Conservation (phyloP, 1,284 basidiomycete genomes). For the Neotropicomus parvogracilis region DNA sequence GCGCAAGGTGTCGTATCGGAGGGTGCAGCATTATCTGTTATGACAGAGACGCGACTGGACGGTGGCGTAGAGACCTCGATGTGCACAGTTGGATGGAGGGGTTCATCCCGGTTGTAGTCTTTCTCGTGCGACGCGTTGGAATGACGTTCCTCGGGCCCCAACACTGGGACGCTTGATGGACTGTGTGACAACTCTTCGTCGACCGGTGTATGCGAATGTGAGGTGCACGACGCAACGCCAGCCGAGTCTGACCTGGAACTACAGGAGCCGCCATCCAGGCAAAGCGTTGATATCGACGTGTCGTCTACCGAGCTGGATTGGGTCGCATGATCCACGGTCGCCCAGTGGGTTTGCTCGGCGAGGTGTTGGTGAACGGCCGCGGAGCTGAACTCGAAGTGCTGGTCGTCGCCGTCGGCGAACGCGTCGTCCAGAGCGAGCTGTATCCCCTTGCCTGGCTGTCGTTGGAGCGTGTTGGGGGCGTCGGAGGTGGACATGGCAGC, state of each 20-base stretch:
- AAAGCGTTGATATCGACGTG: conserved; percentile 56
- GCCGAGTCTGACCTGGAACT: conserved; percentile 25
- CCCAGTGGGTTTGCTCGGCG: conserved; percentile 41
- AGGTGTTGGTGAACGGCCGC: conserved; percentile 58
- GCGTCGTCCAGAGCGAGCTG: conserved; percentile 62
- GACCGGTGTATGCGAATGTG: conserved; percentile 27
- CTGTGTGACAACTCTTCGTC: conserved; percentile 36
- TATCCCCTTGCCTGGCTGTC: conserved; percentile 30
- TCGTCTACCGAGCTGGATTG: conserved; percentile 38
- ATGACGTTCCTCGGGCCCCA: conserved; percentile 15
- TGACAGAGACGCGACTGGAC: conserved; percentile 24
- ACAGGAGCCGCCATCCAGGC: conserved; percentile 40
- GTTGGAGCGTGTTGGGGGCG: conserved; percentile 14
- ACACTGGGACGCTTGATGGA: conserved; percentile 46
- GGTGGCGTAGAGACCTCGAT: conserved; percentile 44
- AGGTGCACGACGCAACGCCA: conserved; percentile 20
- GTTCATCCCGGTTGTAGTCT: conserved; percentile 9
- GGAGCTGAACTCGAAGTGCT: conserved; percentile 50
- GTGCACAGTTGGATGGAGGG: conserved; percentile 43
- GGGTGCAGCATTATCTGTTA: not conserved
- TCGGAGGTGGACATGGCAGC: conserved; percentile 16
- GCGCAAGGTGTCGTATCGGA: not conserved
- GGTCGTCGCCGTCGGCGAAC: conserved; percentile 55
- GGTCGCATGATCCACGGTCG: conserved; percentile 21
- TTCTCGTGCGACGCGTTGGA: conserved; percentile 14